Conservation (phyloP, 2,329 filamentous ascomycete species). For the Trichoderma sp. region DNA sequence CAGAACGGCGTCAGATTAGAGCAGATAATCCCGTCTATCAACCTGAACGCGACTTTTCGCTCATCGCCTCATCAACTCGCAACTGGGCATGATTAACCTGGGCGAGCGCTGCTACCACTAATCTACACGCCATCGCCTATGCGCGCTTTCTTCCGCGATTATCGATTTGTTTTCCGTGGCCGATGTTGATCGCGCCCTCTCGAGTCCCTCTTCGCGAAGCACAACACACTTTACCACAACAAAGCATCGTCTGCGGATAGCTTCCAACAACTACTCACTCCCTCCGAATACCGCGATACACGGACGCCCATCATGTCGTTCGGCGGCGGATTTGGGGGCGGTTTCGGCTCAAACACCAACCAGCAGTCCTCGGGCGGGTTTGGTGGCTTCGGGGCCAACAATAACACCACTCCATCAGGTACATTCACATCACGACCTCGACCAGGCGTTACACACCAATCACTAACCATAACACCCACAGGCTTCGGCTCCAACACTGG, state of each 20-base stretch:
- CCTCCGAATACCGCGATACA: conserved; percentile 27
- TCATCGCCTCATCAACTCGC: conserved; percentile 23
- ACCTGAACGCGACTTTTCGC: conserved; percentile 18
- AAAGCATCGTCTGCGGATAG: conserved; percentile 20
- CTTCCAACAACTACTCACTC: conserved; percentile 15
- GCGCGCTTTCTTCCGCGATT: conserved; percentile 17
- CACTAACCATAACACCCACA: conserved; percentile 30
- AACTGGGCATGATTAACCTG: conserved; percentile 25
- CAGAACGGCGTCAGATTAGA: background rate
- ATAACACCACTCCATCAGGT: conserved; percentile 51
- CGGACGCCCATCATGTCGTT: conserved; percentile 52
- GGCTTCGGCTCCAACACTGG: conserved; percentile 38
- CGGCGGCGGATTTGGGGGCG: conserved; percentile 50
- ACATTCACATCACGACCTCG: conserved; percentile 39
- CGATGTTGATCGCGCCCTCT: conserved; percentile 10
- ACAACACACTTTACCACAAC: background rate
- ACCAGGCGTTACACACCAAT: conserved; percentile 26
- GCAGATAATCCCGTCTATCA: background rate
- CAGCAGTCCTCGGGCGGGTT: conserved; percentile 47
- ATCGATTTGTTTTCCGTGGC: conserved; percentile 5
- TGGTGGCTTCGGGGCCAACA: conserved; percentile 56
- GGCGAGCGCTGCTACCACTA: background rate
- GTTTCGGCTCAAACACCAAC: conserved; percentile 60
- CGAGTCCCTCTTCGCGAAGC: conserved; percentile 9
- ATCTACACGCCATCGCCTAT: background rate